Evolutionary conservation across 768 basidiomycete species (phyloP).

Genomic region (Tylopilus sp.): DNA sequence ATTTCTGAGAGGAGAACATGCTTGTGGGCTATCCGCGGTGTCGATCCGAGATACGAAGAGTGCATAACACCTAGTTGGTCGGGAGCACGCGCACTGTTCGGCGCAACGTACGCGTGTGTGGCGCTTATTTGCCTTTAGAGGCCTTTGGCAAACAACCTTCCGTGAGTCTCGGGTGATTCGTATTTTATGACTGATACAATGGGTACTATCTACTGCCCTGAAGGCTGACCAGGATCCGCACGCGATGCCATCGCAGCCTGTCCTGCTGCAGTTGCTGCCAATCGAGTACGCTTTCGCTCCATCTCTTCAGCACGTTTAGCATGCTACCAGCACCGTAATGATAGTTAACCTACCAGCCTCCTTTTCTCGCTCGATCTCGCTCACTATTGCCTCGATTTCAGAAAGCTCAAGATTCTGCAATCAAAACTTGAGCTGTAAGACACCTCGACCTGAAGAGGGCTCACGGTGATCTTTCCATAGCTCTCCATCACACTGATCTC

Average conservation of each 20-base stretch:
- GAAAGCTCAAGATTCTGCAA: constrained; percentile 75
- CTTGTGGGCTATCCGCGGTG: constrained; percentile 47
- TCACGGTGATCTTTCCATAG: constrained; percentile 88
- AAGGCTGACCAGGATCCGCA: constrained; percentile 36
- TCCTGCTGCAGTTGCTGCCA: constrained; percentile 89
- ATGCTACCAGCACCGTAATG: neutral
- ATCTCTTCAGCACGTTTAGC: constrained; percentile 59
- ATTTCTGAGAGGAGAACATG: constrained; percentile 90
- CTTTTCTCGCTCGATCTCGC: constrained; percentile 95
- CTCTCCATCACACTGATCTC: constrained; percentile 98
- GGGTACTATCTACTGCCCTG: constrained; percentile 32
- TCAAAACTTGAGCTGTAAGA: neutral
- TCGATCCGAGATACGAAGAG: constrained; percentile 10
- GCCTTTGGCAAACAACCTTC: constrained; percentile 25
- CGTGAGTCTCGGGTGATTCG: neutral
- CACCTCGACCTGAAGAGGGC: constrained; percentile 13
- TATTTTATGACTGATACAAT: constrained; percentile 15
- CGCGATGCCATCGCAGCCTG: constrained; percentile 84
- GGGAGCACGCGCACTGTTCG: neutral
- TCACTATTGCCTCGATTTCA: constrained; percentile 90
- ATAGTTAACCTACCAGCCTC: constrained; percentile 65
- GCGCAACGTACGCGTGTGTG: neutral
- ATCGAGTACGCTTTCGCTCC: constrained; percentile 85
- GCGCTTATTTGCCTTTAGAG: constrained; percentile 26
- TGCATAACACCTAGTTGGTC: constrained; percentile 13